Conservation (phyloP, 2,329 filamentous ascomycete genomes). For the Bipolaris sorokiniana region DNA sequence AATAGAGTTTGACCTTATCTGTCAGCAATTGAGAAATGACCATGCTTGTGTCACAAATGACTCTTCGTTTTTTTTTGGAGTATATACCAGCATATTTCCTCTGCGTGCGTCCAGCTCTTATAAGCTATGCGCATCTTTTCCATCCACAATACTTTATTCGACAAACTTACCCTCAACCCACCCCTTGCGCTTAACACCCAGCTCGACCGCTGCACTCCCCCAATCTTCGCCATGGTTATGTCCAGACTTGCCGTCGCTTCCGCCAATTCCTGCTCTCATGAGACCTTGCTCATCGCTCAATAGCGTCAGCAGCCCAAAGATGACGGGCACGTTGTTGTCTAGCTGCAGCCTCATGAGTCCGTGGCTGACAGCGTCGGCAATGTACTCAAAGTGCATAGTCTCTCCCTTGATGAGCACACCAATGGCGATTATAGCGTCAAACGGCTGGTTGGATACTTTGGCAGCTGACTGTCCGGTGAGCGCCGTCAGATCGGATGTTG, state of each 20-base stretch:
- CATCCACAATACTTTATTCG: conserved; percentile 37
- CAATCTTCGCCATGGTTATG: conserved; percentile 98
- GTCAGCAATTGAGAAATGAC: too few relatives aligned
- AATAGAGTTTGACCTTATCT: too few relatives aligned
- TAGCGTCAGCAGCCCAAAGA: conserved; percentile 91
- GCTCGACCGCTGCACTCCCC: conserved; percentile 91
- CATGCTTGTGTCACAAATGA: too few relatives aligned
- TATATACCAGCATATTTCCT: not conserved
- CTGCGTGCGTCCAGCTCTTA: too few relatives aligned
- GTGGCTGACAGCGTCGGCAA: conserved; percentile 86
- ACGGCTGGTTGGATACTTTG: conserved; percentile 58
- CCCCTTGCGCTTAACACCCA: conserved; percentile 83
- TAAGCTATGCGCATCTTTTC: not conserved
- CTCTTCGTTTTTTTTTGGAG: not conserved
- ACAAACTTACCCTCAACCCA: conserved; percentile 76
- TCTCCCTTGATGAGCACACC: conserved; percentile 98
- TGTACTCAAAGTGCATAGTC: conserved; percentile 99
- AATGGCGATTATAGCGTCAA: conserved; percentile 93
- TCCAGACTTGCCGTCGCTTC: conserved; percentile 53
- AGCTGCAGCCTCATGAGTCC: conserved; percentile 94
- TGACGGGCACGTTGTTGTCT: conserved; percentile 84
- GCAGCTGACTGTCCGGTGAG: conserved; percentile 35
- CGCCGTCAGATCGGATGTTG: conserved; percentile 64
- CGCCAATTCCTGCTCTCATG: conserved; percentile 76
- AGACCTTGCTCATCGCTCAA: conserved; percentile 86